Conservation (phyloP, 257 asterid genomes). For the Salvia hispanica region DNA sequence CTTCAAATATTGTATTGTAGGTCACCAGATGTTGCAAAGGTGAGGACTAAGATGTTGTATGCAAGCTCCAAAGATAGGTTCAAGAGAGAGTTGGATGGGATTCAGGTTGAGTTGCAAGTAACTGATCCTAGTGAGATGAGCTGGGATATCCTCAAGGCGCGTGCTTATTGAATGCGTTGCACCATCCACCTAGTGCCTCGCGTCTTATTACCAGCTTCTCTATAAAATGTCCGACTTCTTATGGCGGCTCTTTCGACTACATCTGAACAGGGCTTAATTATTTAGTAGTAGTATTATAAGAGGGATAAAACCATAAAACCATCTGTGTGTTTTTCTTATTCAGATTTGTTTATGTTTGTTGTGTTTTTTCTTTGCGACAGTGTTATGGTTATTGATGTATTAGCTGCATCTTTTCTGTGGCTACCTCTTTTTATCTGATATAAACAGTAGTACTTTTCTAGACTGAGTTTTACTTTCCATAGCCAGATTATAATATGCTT, state of each 20-base stretch:
- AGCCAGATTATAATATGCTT: neutral
- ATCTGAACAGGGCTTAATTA: constrained; percentile 16
- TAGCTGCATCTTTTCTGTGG: constrained; percentile 30
- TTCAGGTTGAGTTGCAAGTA: constrained; percentile 72
- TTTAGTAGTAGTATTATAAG: constrained; percentile 14
- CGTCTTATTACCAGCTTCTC: neutral
- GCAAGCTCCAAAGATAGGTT: constrained; percentile 69
- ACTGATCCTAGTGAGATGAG: constrained; percentile 86
- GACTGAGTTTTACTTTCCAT: neutral
- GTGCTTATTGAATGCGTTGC: constrained; percentile 47
- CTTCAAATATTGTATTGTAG: constrained; percentile 28
- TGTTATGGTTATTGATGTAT: constrained; percentile 19
- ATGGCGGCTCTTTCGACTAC: constrained; percentile 16
- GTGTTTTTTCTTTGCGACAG: constrained; percentile 22
- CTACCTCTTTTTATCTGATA: neutral
- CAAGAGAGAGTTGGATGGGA: constrained; percentile 77
- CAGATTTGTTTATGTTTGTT: neutral
- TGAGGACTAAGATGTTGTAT: constrained; percentile 74
- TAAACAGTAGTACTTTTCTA: neutral
- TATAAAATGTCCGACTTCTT: neutral
- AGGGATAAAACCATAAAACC: constrained; percentile 17
- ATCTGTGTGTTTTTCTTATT: neutral
- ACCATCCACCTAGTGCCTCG: neutral
- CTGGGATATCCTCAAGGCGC: constrained; percentile 55
- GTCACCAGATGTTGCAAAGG: constrained; percentile 66